Percentiles rank a stretch among this genome's conserved stretches.
These are phyloP conservation scores for Candida maesae DNA, from an alignment of 805 yeast genomes.

Conservation along the genomic window DNA sequence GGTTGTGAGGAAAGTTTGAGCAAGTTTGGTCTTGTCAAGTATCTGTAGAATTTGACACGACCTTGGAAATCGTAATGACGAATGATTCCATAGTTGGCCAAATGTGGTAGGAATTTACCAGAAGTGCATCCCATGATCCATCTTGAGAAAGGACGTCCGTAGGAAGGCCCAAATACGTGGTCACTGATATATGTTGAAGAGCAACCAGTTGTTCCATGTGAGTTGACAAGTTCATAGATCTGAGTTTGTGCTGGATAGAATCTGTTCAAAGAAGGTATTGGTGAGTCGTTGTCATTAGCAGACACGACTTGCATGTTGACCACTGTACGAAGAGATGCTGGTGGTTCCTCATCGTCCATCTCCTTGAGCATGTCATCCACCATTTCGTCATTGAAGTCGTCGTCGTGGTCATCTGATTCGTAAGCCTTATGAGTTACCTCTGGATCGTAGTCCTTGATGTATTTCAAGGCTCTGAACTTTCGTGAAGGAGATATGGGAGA, in stretches of 20 bases:
- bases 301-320: conserved; percentile 19
- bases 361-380: conserved; percentile 27
- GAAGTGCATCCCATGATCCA: conserved; percentile 44
- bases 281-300: conserved; percentile 8
- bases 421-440: conserved; percentile 28
- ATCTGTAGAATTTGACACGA: conserved; percentile 66
- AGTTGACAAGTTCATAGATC: conserved; percentile 44
- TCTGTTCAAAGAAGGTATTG: conserved; percentile 37
- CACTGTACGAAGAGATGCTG: conserved; percentile 15
- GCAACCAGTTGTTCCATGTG: conserved; percentile 46
- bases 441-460: conserved; percentile 36
- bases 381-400: conserved; percentile 30
- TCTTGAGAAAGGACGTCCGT: conserved; percentile 47
- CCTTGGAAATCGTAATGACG: conserved; percentile 73
- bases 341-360: conserved; percentile 21
- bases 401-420: conserved; percentile 28
- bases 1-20: conserved; percentile 29
- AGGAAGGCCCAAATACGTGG: conserved; percentile 50
- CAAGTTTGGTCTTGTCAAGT: conserved; percentile 45
- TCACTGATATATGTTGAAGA: conserved; percentile 54
- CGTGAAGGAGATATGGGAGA: conserved; percentile 43
- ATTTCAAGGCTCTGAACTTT: conserved; percentile 45
- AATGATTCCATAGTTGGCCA: conserved; percentile 40
- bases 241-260: conserved; percentile 66
- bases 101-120: conserved; percentile 30